Evolutionary conservation across 164 flowering plant genomes (phyloP), one percentile per base, ranked within the genome.

Genomic region (Tetrastigma voinierianum): DNA sequence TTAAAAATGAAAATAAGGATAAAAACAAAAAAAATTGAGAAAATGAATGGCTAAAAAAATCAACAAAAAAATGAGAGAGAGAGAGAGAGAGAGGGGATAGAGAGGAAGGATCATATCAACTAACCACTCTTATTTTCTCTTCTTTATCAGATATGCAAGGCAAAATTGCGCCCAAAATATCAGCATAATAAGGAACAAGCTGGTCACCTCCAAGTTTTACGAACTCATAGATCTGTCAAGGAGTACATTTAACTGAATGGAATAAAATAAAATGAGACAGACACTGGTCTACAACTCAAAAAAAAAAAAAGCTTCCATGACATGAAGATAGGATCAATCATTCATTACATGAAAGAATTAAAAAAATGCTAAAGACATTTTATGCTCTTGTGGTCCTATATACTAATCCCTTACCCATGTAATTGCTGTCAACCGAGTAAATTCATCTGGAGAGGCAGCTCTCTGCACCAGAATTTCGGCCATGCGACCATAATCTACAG

Each of bases 401-500:
- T 21, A 48, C 10, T 23, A 25, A 51, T 67, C 57, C 52, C 84
- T 71, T 87, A 95, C 98, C 99, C 99, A 95, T 44, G 98, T 92
- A 51, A 95, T 85, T 51, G 97, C 90, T 61, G 96, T 92, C 80
- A 86, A 75, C 65, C 99, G 81, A 46, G 99, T 95, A 80, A 92
- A 95, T 72, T 87, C 96, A 82, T 95, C 98, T 12, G 82, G 77
- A 64, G 98, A 86, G 70, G 80, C 84, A 46, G 98, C 99, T 79
- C 99, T 90, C 70, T 87, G 96, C 13, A 95, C 97, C 82, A 95
- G 78, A 66, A 95, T 95, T 76, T 92, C 98, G 74, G 99, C 99
- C 97, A 95, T 92, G 74, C 99, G 96, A 71, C 98, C 99, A 81
- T 92, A 95, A 88, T 95, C 99, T 92, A 95, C 97, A 86, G 99